phyloP scores from a whole-genome alignment of 1,284 basidiomycete genomes.

The Ceratobasidium papillatum region DNA sequence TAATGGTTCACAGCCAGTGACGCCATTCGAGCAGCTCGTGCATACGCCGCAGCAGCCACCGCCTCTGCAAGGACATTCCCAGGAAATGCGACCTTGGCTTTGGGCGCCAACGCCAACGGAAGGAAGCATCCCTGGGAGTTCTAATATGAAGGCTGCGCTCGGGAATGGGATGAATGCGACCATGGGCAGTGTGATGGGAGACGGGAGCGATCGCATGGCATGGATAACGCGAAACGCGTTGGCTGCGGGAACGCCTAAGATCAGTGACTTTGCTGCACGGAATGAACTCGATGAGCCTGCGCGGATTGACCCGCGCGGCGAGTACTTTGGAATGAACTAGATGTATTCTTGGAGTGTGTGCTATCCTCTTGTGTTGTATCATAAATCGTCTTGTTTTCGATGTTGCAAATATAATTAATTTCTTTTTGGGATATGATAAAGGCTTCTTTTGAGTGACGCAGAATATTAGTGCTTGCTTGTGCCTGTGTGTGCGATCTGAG shows the following conservation, averaged over 20 bases:
- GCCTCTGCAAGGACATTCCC: neutral
- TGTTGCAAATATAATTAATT: neutral
- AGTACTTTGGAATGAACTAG: conserved; percentile 9
- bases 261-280: conserved; percentile 21
- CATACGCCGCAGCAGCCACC: conserved; percentile 26
- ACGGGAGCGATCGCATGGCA: conserved; percentile 11
- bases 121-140: conserved; percentile 3
- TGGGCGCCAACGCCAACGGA: conserved; percentile 26
- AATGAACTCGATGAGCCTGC: neutral
- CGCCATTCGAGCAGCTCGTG: conserved; percentile 22
- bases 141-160: neutral
- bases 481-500: conserved; percentile 4
- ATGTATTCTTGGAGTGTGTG: conserved; percentile 1
- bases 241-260: conserved; percentile 12
- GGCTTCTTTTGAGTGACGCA: neutral
- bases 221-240: conserved; percentile 16
- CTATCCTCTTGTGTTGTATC: neutral
- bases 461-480: neutral
- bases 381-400: neutral
- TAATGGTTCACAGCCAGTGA: conserved; percentile 25
- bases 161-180: conserved; percentile 2
- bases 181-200: conserved; percentile 12
- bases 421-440: neutral
- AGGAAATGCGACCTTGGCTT: neutral
- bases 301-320: conserved; percentile 7